Percentiles rank a stretch among this genome's conserved stretches.
Conservation (phyloP, 257 asterid genomes). For the Galeopsis tetrahit region DNA sequence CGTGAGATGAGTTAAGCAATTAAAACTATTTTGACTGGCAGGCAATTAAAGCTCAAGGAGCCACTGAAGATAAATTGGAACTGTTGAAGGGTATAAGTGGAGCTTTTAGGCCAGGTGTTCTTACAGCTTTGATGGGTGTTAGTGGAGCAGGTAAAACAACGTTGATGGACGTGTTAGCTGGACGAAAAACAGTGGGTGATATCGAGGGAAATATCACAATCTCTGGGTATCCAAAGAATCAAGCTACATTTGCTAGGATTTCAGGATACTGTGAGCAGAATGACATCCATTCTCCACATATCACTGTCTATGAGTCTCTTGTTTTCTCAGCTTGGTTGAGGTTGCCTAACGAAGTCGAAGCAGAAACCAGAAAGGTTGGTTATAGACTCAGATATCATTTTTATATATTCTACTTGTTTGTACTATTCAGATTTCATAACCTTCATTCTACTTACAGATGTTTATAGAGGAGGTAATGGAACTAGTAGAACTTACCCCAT, state of each 20-base stretch:
- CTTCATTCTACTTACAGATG: slow-evolving; percentile 38
- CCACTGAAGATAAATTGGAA: slow-evolving; percentile 45
- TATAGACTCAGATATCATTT: not conserved
- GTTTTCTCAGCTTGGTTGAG: slow-evolving; percentile 58
- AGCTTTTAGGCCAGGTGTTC: slow-evolving; percentile 60
- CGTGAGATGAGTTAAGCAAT: not conserved
- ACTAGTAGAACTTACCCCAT: slow-evolving; percentile 58
- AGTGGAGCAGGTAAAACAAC: slow-evolving; percentile 73
- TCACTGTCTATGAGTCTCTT: slow-evolving; percentile 57
- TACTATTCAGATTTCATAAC: slow-evolving; percentile 7
- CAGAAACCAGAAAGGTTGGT: slow-evolving; percentile 57
- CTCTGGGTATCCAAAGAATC: slow-evolving; percentile 61
- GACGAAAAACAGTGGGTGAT: slow-evolving; percentile 65
- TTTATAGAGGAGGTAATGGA: slow-evolving; percentile 66
- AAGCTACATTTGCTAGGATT: slow-evolving; percentile 58
- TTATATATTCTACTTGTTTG: not conserved
- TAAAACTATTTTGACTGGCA: slow-evolving; percentile 12
- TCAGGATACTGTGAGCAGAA: slow-evolving; percentile 62
- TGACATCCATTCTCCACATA: slow-evolving; percentile 62
- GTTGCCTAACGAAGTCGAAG: slow-evolving; percentile 50
- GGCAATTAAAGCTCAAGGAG: slow-evolving; percentile 55
- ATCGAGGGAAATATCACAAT: slow-evolving; percentile 55
- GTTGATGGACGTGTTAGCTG: slow-evolving; percentile 60
- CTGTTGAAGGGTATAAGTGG: slow-evolving; percentile 55
- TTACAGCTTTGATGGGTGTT: slow-evolving; percentile 67